Evolutionary conservation across 441 rosid genomes (phyloP), one percentile per base, ranked within the genome.

Genomic region (Cnidoscolus chayamansa): DNA sequence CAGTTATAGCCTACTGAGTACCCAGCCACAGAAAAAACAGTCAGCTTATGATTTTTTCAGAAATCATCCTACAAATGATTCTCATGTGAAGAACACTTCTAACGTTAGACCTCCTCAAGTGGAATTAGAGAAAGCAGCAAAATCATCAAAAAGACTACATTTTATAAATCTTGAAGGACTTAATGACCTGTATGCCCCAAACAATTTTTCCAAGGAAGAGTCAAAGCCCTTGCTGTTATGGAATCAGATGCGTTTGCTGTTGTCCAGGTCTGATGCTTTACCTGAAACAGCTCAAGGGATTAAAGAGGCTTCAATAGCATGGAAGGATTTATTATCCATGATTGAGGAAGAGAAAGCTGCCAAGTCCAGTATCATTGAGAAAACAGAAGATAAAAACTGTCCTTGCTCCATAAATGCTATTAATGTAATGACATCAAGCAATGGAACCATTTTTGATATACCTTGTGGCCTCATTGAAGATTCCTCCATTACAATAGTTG

Each of bases 391-490:
- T 64, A 75, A 80, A 76, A 84, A 71, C 60, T 94, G 94, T 72
- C 87, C 88, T 47, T 83, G 59, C 10, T 87, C 86, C 35, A 85
- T 86, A 65, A 85, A 83, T 74, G 76, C 74, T 25, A 40, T 31
- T 70, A 73, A 71, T 59, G 69, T 15, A 57, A 72, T 59, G 63
- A 64, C 81, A 66, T 81, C 83, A n/a, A 76, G 75, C 51, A 76
- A 60, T 56, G 79, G 76, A 65, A 76, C 59, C 59, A 69, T 84
- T 65, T 88, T 94, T 64, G 86, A 85, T 54, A 77, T 94, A 32
- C 96, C 95, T 0, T 91, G 98, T 76, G 98, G 96, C 70, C 83
- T 91, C 3, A 71, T 74, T 70, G 89, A 87, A 80, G 96, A 83
- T 76, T 94, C 97, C 63, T 89, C 97, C 11, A 66, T 90, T 69